A percentile compares a stretch with the other conserved stretches of the same genome.
Conservation (phyloP, 2,329 filamentous ascomycete genomes). For the Sordariomycetes sp. region DNA sequence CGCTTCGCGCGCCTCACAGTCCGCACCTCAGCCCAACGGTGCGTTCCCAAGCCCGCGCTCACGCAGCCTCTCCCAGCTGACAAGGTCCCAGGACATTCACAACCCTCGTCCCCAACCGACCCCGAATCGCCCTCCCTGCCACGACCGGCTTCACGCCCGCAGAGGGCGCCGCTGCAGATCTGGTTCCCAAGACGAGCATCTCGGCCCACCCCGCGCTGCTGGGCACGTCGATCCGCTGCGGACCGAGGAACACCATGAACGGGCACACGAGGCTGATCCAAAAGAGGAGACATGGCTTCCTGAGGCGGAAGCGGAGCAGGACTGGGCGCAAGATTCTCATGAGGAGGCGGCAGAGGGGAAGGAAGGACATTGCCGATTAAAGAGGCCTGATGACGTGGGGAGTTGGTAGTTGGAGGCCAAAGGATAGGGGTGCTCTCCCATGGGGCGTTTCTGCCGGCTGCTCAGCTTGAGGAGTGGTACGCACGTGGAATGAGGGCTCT, state of each 20-base stretch:
- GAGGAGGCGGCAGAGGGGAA: constrained; percentile 43
- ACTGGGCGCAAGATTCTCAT: constrained; percentile 43
- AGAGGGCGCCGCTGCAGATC: constrained; percentile 22
- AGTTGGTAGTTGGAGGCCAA: neutral
- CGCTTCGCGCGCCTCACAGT: neutral
- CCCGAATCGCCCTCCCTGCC: constrained; percentile 27
- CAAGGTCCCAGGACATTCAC: constrained; percentile 31
- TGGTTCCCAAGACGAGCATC: constrained; percentile 36
- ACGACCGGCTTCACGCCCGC: constrained; percentile 13
- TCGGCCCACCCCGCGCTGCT: constrained; percentile 43
- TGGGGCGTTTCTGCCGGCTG: no score
- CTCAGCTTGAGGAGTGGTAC: no score
- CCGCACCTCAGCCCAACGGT: neutral
- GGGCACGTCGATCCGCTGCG: constrained; percentile 48
- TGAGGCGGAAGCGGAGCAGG: constrained; percentile 38
- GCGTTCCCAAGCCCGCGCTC: neutral
- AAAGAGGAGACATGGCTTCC: constrained; percentile 50
- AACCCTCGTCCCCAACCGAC: constrained; percentile 41
- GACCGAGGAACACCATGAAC: constrained; percentile 49
- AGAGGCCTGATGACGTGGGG: neutral
- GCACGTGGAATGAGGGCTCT: no score
- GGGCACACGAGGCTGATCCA: constrained; percentile 44
- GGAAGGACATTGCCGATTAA: constrained; percentile 29
- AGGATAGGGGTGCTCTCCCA: no score
- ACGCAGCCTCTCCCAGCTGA: neutral